phyloP scores from a whole-genome alignment of 768 basidiomycete genomes.

The Suillus paluster region DNA sequence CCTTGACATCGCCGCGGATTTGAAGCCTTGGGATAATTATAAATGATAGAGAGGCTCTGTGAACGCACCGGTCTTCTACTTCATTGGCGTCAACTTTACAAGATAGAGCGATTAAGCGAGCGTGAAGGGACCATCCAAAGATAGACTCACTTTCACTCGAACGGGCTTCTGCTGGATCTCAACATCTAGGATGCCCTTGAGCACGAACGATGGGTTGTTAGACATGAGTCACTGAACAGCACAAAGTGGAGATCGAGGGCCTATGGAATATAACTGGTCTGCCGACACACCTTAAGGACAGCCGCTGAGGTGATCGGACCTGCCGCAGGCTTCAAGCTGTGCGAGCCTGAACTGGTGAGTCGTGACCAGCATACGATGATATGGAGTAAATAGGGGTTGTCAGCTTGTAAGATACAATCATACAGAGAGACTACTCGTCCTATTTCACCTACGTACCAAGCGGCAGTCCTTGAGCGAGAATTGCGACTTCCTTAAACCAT shows the following conservation, averaged over 20 bases:
- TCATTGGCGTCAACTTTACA: conserved; percentile 68
- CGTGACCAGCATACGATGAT: not conserved
- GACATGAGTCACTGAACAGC: conserved; percentile 54
- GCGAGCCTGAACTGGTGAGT: no score
- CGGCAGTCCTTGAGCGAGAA: no score
- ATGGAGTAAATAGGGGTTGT: no score
- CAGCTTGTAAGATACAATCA: no score
- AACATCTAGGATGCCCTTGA: conserved; percentile 68
- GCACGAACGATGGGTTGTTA: conserved; percentile 80
- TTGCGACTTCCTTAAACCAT: no score
- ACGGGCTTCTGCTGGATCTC: conserved; percentile 76
- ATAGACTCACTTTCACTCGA: conserved; percentile 61
- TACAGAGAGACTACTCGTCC: no score
- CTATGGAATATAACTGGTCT: conserved; percentile 3
- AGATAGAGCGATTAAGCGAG: conserved; percentile 13
- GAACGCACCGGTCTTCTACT: conserved; percentile 86
- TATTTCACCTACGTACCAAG: no score
- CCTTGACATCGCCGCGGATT: conserved; percentile 47
- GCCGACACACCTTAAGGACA: not conserved
- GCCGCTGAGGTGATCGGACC: not conserved
- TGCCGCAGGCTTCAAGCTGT: conserved; percentile 2
- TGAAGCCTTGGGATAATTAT: conserved; percentile 9
- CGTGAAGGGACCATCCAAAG: not conserved
- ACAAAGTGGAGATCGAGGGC: conserved; percentile 5
- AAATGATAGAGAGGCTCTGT: not conserved